Evolutionary conservation across 805 yeast species (phyloP).

Genomic region (Cyberlindnera subsufficiens): DNA sequence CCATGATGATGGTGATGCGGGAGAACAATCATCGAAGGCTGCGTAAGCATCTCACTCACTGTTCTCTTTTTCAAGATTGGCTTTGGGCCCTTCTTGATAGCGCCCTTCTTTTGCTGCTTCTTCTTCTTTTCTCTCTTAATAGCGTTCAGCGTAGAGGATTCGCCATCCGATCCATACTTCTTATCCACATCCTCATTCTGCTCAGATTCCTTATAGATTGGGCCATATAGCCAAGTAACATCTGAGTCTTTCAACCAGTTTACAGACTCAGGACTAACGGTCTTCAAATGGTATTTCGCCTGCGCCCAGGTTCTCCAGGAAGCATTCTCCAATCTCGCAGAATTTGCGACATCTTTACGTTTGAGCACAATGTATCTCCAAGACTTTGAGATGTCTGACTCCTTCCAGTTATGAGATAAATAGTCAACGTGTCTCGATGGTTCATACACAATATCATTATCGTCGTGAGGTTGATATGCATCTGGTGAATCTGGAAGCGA

Average conservation of each 20-base stretch:
- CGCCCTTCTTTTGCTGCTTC: slow-evolving; percentile 9
- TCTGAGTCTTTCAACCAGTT: slow-evolving; percentile 98
- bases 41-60: slow-evolving; percentile 73
- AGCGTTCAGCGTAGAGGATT: slow-evolving; percentile 23
- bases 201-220: slow-evolving; percentile 31
- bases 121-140: slow-evolving; percentile 16
- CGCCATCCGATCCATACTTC: slow-evolving; percentile 36
- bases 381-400: slow-evolving; percentile 83
- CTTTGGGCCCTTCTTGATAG: slow-evolving; percentile 41
- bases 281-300: slow-evolving; percentile 66
- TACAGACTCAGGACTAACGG: slow-evolving; percentile 85
- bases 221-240: slow-evolving; percentile 98
- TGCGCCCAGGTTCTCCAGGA: slow-evolving; percentile 99
- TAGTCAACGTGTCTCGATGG: slow-evolving; percentile 93
- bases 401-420: slow-evolving; percentile 94
- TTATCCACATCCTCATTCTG: slow-evolving; percentile 14
- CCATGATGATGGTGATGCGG: slow-evolving; percentile 16
- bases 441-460: slow-evolving; percentile 69
- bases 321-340: slow-evolving; percentile 80
- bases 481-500: slow-evolving; percentile 28
- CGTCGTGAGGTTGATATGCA: slow-evolving; percentile 54
- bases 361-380: slow-evolving; percentile 90
- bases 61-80: slow-evolving; percentile 87
- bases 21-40: slow-evolving; percentile 32
- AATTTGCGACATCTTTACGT: slow-evolving; percentile 78